Percentiles rank a stretch among this genome's conserved stretches.
phyloP scores from a whole-genome alignment of 805 yeast species.

The Sugiyamaella americana region DNA sequence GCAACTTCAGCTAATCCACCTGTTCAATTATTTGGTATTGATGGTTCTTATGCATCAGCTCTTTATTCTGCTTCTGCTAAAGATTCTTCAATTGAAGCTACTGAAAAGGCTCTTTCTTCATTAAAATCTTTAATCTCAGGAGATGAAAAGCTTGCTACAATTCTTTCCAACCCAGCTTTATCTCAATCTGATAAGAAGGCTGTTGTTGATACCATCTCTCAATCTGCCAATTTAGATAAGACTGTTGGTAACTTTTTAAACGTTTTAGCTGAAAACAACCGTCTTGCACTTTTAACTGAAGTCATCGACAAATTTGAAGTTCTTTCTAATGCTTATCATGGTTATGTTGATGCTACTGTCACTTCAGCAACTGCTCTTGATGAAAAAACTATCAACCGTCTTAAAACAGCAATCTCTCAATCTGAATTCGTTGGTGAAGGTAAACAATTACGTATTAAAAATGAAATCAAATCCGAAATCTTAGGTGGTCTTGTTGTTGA shows the following conservation, averaged over 20 bases:
- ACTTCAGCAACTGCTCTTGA: conserved; percentile 83
- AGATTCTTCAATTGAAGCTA: conserved; percentile 66
- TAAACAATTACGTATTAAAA: conserved; percentile 77
- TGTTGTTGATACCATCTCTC: conserved; percentile 56
- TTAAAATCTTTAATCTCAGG: conserved; percentile 48
- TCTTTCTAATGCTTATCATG: conserved; percentile 83
- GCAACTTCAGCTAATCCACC: conserved; percentile 69
- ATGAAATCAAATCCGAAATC: conserved; percentile 81
- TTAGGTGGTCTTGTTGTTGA: conserved; percentile 94
- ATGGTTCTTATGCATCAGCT: conserved; percentile 96
- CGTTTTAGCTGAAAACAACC: conserved; percentile 91
- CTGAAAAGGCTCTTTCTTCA: conserved; percentile 57
- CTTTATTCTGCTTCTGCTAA: conserved; percentile 86
- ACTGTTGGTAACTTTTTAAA: conserved; percentile 71
- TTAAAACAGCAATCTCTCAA: conserved; percentile 69
- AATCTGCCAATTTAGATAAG: conserved; percentile 50
- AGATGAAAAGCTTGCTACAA: conserved; percentile 58
- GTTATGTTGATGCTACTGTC: conserved; percentile 87
- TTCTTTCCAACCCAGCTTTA: conserved; percentile 78
- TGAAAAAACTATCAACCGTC: conserved; percentile 66
- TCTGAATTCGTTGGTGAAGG: conserved; percentile 80
- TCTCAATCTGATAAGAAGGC: conserved; percentile 65
- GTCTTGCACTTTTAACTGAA: conserved; percentile 63
- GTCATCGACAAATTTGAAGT: conserved; percentile 66
- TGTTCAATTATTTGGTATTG: conserved; percentile 88